Evolutionary conservation across 305 asterid species (phyloP).

Genomic region (Stenogyne calaminthoides): DNA sequence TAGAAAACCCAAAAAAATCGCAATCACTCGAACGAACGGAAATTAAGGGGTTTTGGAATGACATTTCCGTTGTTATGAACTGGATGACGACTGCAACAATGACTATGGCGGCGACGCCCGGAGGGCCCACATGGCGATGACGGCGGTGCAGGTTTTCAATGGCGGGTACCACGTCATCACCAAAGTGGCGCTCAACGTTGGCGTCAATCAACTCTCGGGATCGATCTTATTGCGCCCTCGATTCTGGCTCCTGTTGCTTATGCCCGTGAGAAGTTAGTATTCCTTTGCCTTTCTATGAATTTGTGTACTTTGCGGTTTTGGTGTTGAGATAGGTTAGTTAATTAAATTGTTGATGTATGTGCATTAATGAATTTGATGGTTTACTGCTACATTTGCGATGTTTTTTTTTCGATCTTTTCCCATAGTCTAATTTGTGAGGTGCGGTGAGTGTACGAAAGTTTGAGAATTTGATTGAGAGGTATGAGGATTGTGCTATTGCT

Average conservation of each 20-base stretch:
- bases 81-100: conserved; percentile 41
- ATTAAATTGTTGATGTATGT: conserved; percentile 4
- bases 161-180: conserved; percentile 97
- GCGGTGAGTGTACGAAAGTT: background rate
- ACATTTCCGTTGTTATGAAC: conserved; percentile 33
- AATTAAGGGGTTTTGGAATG: conserved; percentile 27
- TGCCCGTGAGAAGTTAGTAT: conserved; percentile 73
- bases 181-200: conserved; percentile 91
- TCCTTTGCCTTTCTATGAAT: background rate
- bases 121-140: conserved; percentile 94
- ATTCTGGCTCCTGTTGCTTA: conserved; percentile 90
- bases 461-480: background rate
- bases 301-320: background rate
- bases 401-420: background rate
- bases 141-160: conserved; percentile 70
- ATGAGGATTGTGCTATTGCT: conserved; percentile 10
- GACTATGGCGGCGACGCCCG: conserved; percentile 55
- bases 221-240: conserved; percentile 82
- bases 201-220: conserved; percentile 81
- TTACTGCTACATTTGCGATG: conserved; percentile 13
- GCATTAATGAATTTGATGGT: conserved; percentile 21
- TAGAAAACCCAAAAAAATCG: too few relatives aligned
- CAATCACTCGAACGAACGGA: too few relatives aligned
- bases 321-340: background rate
- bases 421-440: background rate